Base-by-base conservation (phyloP, 2,329 filamentous ascomycete species). In the Fusarium newnesense region DNA sequence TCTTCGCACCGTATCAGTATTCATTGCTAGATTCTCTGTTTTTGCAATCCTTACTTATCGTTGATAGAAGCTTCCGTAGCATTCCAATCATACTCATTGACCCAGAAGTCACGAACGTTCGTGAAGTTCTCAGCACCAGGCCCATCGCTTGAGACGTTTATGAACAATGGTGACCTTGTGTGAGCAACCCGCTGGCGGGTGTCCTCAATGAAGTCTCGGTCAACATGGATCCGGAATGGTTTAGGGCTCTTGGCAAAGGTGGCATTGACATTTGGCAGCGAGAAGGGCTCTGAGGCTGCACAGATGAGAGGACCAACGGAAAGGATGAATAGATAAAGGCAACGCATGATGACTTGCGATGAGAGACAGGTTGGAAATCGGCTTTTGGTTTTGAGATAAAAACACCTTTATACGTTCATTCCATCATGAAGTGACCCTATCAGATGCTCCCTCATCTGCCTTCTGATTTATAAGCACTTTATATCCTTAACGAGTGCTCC, bases 1-100 rank as follows among this genome's bases (percentile, higher is more conserved):
- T 21, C 56, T 59, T 24, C 3, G 1, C 4, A 16, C 1, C 10
- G 5, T 4, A 7, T 59, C 10, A 59, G 54, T 1, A 1, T 7
- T 18, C 15, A 12, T 4, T 4, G 9, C 18, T 1, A 2, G 1
- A 1, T 10, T 18, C 0, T 4, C 12, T 6, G 40, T 4, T 11
- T 1, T 0, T 7, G 2, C 6, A 9, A 4, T 18, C 8, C 42
- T 32, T 15, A 52, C 56, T 16, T 50, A 4, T 39, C 7, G 7
- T 59, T 59, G 24, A 59, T 39, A 4, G 56, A 52, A 9, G 19
- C 11, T 26, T 59, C 43, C 3, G 56, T 52, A 21, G 13, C 19
- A 24, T 52, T 59, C 56, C 56, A 59, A 28, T 52, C 24, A 39
- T 52, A 59, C 2, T 32, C 39, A 1, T 21, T 39, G 8, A 16